Evolutionary conservation across 140 eudicot genomes (phyloP).

Genomic region (Stevia rebaudiana): DNA sequence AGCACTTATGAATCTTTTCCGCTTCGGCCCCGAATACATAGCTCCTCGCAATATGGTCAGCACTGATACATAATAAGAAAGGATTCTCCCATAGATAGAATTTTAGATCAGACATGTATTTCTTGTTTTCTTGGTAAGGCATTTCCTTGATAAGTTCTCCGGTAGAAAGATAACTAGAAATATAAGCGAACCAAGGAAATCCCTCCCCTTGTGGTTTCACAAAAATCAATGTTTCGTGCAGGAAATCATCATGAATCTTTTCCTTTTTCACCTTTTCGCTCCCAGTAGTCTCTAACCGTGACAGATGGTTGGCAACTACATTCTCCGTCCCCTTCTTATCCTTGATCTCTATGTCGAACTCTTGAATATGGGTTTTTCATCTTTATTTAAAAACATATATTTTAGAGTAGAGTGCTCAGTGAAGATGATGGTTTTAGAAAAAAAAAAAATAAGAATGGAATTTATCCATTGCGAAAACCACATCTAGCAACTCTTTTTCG

Average conservation of each 20-base stretch:
- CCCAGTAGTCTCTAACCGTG: not conserved
- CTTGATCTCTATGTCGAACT: not conserved
- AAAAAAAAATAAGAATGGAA: too few species aligned
- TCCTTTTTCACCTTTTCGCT: too few species aligned
- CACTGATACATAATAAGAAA: not conserved
- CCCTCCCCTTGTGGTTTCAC: not conserved
- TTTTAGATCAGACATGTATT: not conserved
- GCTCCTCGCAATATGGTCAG: not conserved
- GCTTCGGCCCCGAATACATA: not conserved
- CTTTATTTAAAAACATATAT: not conserved
- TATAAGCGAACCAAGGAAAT: slow-evolving; percentile 5
- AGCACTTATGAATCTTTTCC: not conserved
- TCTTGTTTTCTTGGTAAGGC: not conserved
- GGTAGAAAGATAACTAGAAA: not conserved
- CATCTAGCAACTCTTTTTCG: too few species aligned
- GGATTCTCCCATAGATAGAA: not conserved
- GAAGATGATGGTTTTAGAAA: too few species aligned
- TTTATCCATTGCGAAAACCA: too few species aligned
- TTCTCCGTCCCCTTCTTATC: not conserved
- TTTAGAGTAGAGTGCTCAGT: not conserved
- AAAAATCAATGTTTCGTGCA: too few species aligned
- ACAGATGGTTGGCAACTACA: not conserved
- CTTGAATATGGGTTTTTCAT: not conserved
- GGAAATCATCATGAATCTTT: too few species aligned
- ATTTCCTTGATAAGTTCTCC: not conserved